These are phyloP conservation scores for Davidsoniella virescens DNA, from an alignment of 2,329 filamentous ascomycete genomes.

Conservation along the genomic window DNA sequence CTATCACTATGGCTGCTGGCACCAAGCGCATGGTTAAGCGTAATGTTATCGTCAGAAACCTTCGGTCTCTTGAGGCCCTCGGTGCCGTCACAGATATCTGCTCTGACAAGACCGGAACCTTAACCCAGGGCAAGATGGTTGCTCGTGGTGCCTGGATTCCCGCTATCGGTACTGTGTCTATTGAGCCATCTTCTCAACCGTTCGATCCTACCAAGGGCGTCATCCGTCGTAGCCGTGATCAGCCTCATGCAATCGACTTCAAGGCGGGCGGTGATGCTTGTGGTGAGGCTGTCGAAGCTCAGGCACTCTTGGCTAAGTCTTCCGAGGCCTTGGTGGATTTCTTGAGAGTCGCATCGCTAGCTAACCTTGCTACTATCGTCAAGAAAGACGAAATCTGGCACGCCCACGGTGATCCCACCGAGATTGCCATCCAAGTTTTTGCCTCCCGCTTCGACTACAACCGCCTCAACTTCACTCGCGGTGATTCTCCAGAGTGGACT, in stretches of 20 bases:
- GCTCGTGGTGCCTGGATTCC: slow-evolving; percentile 44
- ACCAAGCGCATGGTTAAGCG: slow-evolving; percentile 36
- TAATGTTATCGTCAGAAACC: slow-evolving; percentile 36
- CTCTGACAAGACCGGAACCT: slow-evolving; percentile 41
- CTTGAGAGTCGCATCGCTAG: slow-evolving; percentile 42
- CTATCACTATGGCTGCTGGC: slow-evolving; percentile 41
- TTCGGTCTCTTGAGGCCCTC: slow-evolving; percentile 39
- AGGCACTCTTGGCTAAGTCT: slow-evolving; percentile 25
- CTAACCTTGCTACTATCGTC: slow-evolving; percentile 35
- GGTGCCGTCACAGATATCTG: slow-evolving; percentile 43
- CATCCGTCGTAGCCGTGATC: slow-evolving; percentile 24
- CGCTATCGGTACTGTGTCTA: slow-evolving; percentile 37
- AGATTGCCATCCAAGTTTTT: slow-evolving; percentile 59
- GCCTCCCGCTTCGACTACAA: slow-evolving; percentile 50
- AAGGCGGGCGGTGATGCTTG: slow-evolving; percentile 18
- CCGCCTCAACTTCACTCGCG: slow-evolving; percentile 32
- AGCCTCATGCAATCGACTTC: slow-evolving; percentile 26
- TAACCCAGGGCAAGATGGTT: slow-evolving; percentile 49
- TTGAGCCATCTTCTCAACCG: slow-evolving; percentile 38
- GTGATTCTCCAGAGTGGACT: slow-evolving; percentile 32
- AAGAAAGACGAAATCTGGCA: slow-evolving; percentile 34
- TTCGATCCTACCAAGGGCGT: slow-evolving; percentile 39
- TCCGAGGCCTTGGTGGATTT: slow-evolving; percentile 29
- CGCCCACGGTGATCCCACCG: slow-evolving; percentile 49
- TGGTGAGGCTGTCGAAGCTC: slow-evolving; percentile 16